Conservation (phyloP, 306 rosid genomes). For the Bauhinia variegata region DNA sequence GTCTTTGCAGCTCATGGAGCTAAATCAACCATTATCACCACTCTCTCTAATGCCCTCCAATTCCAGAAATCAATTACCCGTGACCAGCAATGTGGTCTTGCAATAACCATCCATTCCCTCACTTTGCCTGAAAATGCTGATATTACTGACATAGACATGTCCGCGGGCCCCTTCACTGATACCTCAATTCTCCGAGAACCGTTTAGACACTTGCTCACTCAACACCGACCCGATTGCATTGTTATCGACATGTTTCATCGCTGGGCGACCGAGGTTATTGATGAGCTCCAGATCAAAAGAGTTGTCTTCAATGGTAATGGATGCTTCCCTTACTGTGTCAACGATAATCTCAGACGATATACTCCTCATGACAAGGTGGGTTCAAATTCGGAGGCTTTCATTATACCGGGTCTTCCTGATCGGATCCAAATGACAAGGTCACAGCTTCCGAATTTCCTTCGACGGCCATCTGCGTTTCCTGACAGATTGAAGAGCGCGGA, state of each 20-base stretch:
- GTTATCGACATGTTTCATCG: constrained; percentile 57
- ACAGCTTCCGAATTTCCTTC: constrained; percentile 45
- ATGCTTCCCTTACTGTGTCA: constrained; percentile 56
- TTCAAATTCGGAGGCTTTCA: constrained; percentile 52
- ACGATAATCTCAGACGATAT: constrained; percentile 29
- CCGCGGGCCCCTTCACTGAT: constrained; percentile 39
- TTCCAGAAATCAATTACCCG: constrained; percentile 51
- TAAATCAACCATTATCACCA: constrained; percentile 53
- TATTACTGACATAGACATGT: constrained; percentile 51
- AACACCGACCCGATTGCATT: constrained; percentile 48
- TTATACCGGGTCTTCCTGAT: constrained; percentile 54
- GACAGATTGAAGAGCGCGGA: constrained; percentile 28
- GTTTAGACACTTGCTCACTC: constrained; percentile 40
- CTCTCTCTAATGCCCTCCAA: constrained; percentile 41
- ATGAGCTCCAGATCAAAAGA: constrained; percentile 41
- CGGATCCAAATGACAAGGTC: constrained; percentile 54
- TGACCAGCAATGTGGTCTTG: constrained; percentile 45
- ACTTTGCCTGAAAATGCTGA: constrained; percentile 26
- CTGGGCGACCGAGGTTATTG: constrained; percentile 50
- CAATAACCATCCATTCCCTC: constrained; percentile 45
- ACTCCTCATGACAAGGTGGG: constrained; percentile 34
- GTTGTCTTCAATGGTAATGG: constrained; percentile 55
- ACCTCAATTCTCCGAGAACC: constrained; percentile 57
- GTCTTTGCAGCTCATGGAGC: constrained; percentile 62
- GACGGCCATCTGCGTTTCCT: constrained; percentile 21